phyloP scores from a whole-genome alignment of 208 protist genomes.

The Wallacemonas sp. region DNA sequence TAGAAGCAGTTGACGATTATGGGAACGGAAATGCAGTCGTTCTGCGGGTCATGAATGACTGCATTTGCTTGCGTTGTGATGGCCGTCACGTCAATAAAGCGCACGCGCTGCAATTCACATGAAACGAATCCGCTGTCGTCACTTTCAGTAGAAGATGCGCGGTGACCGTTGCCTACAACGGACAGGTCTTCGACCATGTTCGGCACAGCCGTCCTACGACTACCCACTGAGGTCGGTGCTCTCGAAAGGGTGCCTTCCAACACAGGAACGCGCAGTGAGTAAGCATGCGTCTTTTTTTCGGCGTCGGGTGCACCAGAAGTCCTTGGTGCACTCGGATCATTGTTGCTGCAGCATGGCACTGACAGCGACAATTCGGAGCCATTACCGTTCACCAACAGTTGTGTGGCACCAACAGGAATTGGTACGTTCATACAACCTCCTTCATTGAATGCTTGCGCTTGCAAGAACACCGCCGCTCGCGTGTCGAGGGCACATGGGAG shows the following conservation, averaged over 20 bases:
- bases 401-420: not conserved
- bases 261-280: slow-evolving; percentile 1
- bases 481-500: not conserved
- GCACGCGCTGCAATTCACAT: no score
- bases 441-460: not conserved
- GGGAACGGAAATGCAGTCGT: not conserved
- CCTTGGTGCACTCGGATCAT: not conserved
- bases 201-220: not conserved
- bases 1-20: not conserved
- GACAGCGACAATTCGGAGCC: not conserved
- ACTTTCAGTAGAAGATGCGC: no score
- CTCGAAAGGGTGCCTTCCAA: not conserved
- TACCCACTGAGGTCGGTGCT: not conserved
- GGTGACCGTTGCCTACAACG: no score
- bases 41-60: slow-evolving; percentile 18
- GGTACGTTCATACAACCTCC: no score
- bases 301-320: not conserved
- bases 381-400: not conserved
- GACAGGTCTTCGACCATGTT: no score
- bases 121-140: no score
- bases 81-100: slow-evolving; percentile 39
- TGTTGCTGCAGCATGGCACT: slow-evolving; percentile 7
- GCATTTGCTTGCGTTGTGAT: slow-evolving; percentile 31
- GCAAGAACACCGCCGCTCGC: slow-evolving; percentile 3
- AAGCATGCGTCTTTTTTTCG: not conserved